These are phyloP conservation scores for Colletotrichum neosansevieriae DNA, from an alignment of 2,329 filamentous ascomycete genomes.

Conservation along the genomic window DNA sequence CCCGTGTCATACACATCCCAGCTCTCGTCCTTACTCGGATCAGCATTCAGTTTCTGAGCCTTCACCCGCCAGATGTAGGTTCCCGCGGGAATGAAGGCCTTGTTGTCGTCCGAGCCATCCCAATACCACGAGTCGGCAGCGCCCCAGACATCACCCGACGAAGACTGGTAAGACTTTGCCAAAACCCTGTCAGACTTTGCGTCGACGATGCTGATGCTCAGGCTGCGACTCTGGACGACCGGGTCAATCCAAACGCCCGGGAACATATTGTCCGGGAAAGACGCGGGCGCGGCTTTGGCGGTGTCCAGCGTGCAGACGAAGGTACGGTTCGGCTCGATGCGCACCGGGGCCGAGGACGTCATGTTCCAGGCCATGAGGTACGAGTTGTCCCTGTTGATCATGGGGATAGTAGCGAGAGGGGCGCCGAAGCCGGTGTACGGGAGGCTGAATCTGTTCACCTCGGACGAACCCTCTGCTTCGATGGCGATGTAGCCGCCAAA, in stretches of 20 bases:
- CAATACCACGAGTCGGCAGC: slow-evolving; percentile 11
- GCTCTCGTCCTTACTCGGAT: not conserved
- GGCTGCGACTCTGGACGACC: not conserved
- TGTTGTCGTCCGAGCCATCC: slow-evolving; percentile 26
- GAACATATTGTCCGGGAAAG: slow-evolving; percentile 10
- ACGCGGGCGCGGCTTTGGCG: not conserved
- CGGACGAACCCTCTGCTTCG: slow-evolving; percentile 29
- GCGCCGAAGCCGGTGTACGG: slow-evolving; percentile 29
- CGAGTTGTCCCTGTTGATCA: slow-evolving; percentile 4
- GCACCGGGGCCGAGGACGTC: not conserved
- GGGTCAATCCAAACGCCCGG: slow-evolving; percentile 13
- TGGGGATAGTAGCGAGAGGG: not conserved
- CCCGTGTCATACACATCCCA: slow-evolving; percentile 3
- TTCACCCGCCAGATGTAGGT: slow-evolving; percentile 19
- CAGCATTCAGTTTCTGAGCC: not conserved
- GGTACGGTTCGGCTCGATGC: not conserved
- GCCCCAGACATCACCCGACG: slow-evolving; percentile 3
- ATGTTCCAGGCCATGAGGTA: slow-evolving; percentile 16
- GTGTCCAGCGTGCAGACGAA: slow-evolving; percentile 14
- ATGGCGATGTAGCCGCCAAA: slow-evolving; percentile 48
- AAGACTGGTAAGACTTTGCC: not conserved
- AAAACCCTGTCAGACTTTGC: not conserved
- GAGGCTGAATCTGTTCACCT: slow-evolving; percentile 15
- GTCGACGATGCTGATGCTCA: slow-evolving; percentile 16
- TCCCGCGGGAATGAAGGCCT: slow-evolving; percentile 1